Conservation (phyloP, 306 rosid genomes). For the Castanospermum australe region DNA sequence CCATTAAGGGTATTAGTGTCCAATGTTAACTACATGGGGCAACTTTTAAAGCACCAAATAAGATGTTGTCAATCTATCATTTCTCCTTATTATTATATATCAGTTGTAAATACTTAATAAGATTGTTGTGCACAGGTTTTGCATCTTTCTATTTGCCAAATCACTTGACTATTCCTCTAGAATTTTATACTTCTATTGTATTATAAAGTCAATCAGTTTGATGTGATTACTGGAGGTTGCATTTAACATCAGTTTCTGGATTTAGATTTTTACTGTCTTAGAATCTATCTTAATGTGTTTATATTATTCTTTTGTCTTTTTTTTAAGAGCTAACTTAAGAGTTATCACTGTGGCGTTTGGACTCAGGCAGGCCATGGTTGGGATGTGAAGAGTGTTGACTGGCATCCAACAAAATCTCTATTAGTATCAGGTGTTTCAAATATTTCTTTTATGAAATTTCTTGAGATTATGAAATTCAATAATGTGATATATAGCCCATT, state of each 20-base stretch:
- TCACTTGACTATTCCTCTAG: not conserved
- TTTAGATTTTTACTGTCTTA: not conserved
- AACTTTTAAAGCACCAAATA: not conserved
- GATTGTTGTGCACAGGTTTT: not conserved
- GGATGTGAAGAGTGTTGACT: conserved; percentile 99
- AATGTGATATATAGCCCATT: conserved; percentile 17
- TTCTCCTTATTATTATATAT: not conserved
- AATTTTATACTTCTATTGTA: not conserved
- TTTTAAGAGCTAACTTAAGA: conserved; percentile 47
- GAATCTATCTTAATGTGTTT: not conserved
- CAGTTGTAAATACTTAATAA: not conserved
- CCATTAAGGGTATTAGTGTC: not conserved
- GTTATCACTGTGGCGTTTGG: conserved; percentile 28
- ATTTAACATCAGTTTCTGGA: not conserved
- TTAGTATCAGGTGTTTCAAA: conserved; percentile 78
- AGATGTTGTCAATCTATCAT: not conserved
- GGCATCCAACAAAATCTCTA: conserved; percentile 97
- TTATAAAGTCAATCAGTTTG: not conserved
- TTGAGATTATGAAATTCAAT: conserved; percentile 24
- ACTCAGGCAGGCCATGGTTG: conserved; percentile 57
- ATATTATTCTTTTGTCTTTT: conserved; percentile 1
- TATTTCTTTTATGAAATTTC: conserved; percentile 25
- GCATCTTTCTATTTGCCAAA: not conserved
- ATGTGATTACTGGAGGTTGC: conserved; percentile 11
- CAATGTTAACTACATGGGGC: not conserved